Base-by-base conservation (phyloP, 148 eudicot genomes). In the Dysphania ambrosioides region DNA sequence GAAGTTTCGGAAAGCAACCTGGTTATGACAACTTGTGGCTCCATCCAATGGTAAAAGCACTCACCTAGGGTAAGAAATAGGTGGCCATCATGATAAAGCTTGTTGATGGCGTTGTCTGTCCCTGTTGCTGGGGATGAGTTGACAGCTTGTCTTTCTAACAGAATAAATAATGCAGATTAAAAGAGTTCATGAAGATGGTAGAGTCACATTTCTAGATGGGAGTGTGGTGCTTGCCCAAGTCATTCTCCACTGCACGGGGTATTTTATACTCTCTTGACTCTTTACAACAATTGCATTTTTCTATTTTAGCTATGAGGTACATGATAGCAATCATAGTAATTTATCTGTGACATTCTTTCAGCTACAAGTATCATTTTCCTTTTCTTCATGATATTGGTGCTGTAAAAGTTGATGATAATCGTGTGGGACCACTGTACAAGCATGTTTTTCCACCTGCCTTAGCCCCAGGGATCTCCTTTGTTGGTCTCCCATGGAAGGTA, bases 161-260 rank as follows among this genome's bases (percentile, higher is more conserved):
- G 75, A 78, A 31, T 56, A 53, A 32, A 67, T 18, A 32, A 64
- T 84, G 89, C 91, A 95, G 98, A 86, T 94, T 71, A 82, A 82
- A 72, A 83, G 83, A 49, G 92, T 82, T 64, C 78, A 79, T 67
- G 84, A 83, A 84, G 91, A 92, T 79, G 93, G 99, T 41, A 79
- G 78, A 4, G 83, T 95, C 42, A 71, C 68, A 73, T 95, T 95
- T 72, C 83, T 76, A 81, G 90, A 89, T 76, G 94, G 90, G 76
- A 80, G 73, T 63, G 64, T 57, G 29, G 82, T 87, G 44, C 24
- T 53, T 82, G 99, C 97, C 42, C 89, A 89, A 79, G 78, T 90
- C 69, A 95, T 95, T 75, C 83, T 95, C 49, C 91, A 95, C 72
- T 95, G 99, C 82, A 92, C 99, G 5, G 99, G 99, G 97, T 92